phyloP scores from a whole-genome alignment of 2,329 filamentous ascomycete species.

The Ophiostoma ulmi region DNA sequence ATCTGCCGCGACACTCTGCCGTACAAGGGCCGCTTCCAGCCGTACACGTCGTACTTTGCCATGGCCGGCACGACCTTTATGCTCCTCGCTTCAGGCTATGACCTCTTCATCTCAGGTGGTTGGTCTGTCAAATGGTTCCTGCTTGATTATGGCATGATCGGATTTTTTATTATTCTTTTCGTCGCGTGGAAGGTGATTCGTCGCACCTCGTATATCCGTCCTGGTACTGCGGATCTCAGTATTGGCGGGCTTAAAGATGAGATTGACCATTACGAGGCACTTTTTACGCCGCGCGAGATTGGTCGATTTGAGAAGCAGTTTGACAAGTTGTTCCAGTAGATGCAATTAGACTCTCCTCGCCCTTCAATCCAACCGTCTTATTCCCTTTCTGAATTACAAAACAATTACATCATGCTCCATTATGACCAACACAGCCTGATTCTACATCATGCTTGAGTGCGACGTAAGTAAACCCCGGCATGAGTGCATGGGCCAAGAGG shows the following conservation, averaged over 20 bases:
- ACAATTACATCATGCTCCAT: neutral
- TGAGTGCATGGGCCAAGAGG: neutral
- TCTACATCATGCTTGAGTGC: neutral
- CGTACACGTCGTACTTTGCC: constrained; percentile 27
- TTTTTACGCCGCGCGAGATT: constrained; percentile 16
- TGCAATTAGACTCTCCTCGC: neutral
- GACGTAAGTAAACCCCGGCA: neutral
- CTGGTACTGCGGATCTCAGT: constrained; percentile 27
- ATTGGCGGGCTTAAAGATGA: constrained; percentile 29
- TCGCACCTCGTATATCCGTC: constrained; percentile 23
- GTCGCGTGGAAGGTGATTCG: constrained; percentile 21
- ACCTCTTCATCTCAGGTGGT: constrained; percentile 21
- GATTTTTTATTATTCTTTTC: constrained; percentile 20
- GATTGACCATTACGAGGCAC: constrained; percentile 39
- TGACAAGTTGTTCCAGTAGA: constrained; percentile 21
- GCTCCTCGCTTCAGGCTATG: constrained; percentile 23
- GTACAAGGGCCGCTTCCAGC: constrained; percentile 45
- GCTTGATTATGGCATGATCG: constrained; percentile 26
- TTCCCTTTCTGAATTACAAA: neutral
- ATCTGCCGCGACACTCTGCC: constrained; percentile 50
- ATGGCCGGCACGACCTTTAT: constrained; percentile 26
- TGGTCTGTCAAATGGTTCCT: constrained; percentile 26
- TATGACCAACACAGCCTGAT: neutral
- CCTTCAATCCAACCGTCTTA: neutral
- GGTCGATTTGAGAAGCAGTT: constrained; percentile 19